Percentiles rank a stretch among this genome's conserved stretches.
These are phyloP conservation scores for Auriculariales sp. DNA, from an alignment of 768 basidiomycete genomes.

Conservation along the genomic window DNA sequence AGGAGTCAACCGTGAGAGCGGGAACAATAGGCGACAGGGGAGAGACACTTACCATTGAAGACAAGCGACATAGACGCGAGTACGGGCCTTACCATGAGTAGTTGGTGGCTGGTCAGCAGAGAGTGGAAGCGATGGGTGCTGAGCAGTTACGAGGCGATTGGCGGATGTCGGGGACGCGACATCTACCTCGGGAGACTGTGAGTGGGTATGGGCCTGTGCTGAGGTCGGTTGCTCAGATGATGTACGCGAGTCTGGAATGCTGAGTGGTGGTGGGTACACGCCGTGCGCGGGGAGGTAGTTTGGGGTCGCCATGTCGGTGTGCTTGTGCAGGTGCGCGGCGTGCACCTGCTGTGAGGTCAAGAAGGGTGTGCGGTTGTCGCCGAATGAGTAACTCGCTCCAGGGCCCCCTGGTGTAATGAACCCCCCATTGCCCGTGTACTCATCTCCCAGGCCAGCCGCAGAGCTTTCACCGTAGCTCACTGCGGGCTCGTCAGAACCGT, in stretches of 20 bases:
- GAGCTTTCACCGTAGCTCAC: no score
- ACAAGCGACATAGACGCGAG: slow-evolving; percentile 68
- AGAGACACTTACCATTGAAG: slow-evolving; percentile 44
- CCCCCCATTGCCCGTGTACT: no score
- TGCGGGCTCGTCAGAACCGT: no score
- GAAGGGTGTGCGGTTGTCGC: no score
- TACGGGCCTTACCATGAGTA: slow-evolving; percentile 62
- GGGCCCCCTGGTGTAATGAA: no score
- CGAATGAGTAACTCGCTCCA: no score
- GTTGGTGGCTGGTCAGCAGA: slow-evolving; percentile 68
- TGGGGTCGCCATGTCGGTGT: background rate
- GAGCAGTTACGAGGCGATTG: background rate
- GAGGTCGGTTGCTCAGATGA: background rate
- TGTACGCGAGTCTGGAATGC: background rate
- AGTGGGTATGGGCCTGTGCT: background rate
- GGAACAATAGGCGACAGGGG: background rate
- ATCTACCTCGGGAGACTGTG: background rate
- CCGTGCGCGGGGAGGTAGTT: background rate
- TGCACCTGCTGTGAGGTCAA: no score
- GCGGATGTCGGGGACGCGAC: background rate
- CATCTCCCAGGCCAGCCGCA: no score
- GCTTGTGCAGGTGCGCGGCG: background rate
- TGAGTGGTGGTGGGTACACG: background rate
- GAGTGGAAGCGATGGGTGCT: slow-evolving; percentile 17
- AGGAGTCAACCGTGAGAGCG: background rate